Base-by-base conservation (phyloP, 2,329 filamentous ascomycete genomes). In the Exophiala calicioides region DNA sequence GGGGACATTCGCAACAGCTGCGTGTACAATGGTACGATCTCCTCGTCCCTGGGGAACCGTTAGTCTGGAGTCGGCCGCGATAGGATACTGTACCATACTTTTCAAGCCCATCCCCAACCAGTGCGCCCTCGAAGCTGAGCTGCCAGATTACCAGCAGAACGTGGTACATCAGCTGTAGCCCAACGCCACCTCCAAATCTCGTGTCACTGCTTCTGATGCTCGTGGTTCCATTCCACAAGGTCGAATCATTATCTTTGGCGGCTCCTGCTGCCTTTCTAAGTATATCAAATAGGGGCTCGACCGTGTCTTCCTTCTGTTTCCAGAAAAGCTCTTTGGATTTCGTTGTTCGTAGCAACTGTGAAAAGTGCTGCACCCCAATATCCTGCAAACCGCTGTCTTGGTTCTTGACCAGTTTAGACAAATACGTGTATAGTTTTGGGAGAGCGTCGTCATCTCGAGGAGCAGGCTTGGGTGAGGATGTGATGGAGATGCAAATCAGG, bases 91-190 rank as follows among this genome's bases (percentile, higher is more conserved):
- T n/a, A n/a, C 10, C 85, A 61, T 77, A 93, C 88, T 90, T 83
- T 68, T 97, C 88, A 47, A 98, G 75, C 31, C 91, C 90, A 49
- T 85, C 84, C 9, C 89, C 88, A 37, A 86, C 75, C 9, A 81
- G 66, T 47, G 74, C 68, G 21, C 77, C 81, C 65, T 97, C 93
- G 58, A 98, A 98, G 64, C 90, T 95, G 58, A 98, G 76, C 73
- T 97, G 90, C 93, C 93, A 98, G 48, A 98, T 74, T 9, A 95
- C 90, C 39, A 98, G 77, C 16, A 98, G 78, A 12, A 96, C 87
- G 62, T 96, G 89, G 66, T 98, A 98, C 30, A 98, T 78, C 30
- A 97, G 79, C 67, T 98, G 93, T 30, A 98, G 74, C 2, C 90
- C 89, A 50, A 98, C 88, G 6, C 90, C 90, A 37, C 90, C 89